Evolutionary conservation across 495 filamentous ascomycete genomes (phyloP), one percentile per base, ranked within the genome.

Genomic region (Melanomma pulvis-pyrius): DNA sequence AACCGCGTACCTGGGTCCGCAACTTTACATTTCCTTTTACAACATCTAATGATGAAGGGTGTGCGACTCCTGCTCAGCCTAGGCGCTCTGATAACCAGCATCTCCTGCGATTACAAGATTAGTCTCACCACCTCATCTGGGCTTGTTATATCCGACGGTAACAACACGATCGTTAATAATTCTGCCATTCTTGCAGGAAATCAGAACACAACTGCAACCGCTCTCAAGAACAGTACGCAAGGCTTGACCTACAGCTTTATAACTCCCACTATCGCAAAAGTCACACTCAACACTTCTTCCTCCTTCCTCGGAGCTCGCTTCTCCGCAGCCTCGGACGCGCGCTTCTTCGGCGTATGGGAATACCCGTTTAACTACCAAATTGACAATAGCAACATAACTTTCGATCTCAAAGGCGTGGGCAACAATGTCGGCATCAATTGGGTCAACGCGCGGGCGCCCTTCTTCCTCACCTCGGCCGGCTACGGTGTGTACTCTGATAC

Each of bases 301-400:
- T 3, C 53, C 28, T 65, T 65, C 54, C 53, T 56, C 21, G 62
- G 62, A 9, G 62, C 62, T 11, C 53, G 62, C 5, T 65, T 65
- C 30, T 29, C 62, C 22, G 46, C 41, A 6, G 22, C 51, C 19
- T 7, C 41, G 15, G 6, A 46, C 29, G 28, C 62, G n/a, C 52
- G 48, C 9, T 59, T 74, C 47, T 75, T 71, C 55, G 74, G 73
- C 44, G 73, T 75, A 17, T 76, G 74, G 74, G 74, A 76, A 61
- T 76, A 76, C 55, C 74, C 73, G 0, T 75, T 66, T 34, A 67
- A 63, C 46, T 51, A 67, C 39, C 59, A 53, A 29, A 61, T 76
- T 53, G 53, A 44, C 0, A 75, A 76, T 54, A 63, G 64, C 15
- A 69, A 73, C 50, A 53, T 75, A 25, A 46, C 49, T 2, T 71